These are phyloP conservation scores for Geum urbanum DNA, from an alignment of 306 rosid genomes.

Conservation along the genomic window DNA sequence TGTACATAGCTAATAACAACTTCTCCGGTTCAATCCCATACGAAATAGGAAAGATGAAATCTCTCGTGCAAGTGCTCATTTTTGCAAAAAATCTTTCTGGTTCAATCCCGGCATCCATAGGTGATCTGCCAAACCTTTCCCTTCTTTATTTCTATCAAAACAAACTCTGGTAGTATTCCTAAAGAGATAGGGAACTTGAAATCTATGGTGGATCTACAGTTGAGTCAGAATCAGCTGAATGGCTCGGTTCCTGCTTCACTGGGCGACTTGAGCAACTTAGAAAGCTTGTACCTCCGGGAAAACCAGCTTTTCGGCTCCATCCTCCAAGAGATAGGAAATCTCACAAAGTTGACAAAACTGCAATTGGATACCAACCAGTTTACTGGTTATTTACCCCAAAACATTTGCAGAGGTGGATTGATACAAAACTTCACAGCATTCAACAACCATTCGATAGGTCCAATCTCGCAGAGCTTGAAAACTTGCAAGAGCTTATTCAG, in stretches of 20 bases:
- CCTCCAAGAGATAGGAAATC: slow-evolving; percentile 13
- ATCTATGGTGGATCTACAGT: background rate
- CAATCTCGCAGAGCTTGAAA: slow-evolving; percentile 13
- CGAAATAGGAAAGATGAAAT: slow-evolving; percentile 1
- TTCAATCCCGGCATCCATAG: slow-evolving; percentile 4
- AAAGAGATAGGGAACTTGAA: background rate
- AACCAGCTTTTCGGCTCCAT: slow-evolving; percentile 10
- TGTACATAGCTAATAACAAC: slow-evolving; percentile 1
- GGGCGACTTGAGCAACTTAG: slow-evolving; percentile 5
- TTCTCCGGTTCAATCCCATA: background rate
- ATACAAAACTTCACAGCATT: background rate
- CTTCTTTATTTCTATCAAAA: background rate
- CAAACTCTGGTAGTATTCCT: slow-evolving; percentile 5
- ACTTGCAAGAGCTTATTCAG: slow-evolving; percentile 7
- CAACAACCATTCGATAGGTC: background rate
- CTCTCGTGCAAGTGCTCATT: background rate
- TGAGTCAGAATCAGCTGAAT: background rate
- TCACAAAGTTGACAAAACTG: background rate
- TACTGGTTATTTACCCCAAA: slow-evolving; percentile 14
- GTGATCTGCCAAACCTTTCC: background rate
- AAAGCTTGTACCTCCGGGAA: background rate
- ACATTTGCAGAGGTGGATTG: slow-evolving; percentile 1
- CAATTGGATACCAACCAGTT: background rate
- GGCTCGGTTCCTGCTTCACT: background rate
- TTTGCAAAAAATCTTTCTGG: background rate